Evolutionary conservation across 352 stramenopile genomes (phyloP).

Genomic region (Phytopythium chamaehyphon): DNA sequence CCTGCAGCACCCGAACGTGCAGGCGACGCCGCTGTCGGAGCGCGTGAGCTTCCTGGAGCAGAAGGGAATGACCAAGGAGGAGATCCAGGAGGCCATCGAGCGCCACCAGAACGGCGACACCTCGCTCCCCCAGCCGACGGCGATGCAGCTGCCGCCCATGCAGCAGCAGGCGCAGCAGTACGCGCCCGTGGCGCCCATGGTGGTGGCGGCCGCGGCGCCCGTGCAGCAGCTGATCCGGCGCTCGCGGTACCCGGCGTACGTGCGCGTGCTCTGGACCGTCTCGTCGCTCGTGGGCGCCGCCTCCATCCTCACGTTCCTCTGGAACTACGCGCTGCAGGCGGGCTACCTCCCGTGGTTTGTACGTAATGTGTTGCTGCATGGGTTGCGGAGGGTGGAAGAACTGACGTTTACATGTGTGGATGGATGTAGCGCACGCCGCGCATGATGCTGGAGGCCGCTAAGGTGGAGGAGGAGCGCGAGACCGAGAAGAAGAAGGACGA

Average conservation of each 20-base stretch:
- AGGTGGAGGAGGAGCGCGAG: constrained; percentile 50
- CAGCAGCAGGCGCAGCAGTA: constrained; percentile 4
- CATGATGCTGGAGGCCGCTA: constrained; percentile 33
- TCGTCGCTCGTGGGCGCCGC: constrained; percentile 67
- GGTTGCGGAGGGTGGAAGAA: not conserved
- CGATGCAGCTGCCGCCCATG: constrained; percentile 10
- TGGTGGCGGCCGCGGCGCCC: constrained; percentile 38
- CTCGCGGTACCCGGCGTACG: constrained; percentile 44
- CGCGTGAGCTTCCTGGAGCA: constrained; percentile 75
- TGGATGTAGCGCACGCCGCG: constrained; percentile 27
- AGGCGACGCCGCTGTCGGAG: constrained; percentile 76
- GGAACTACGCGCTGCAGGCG: constrained; percentile 70
- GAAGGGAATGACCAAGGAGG: constrained; percentile 78
- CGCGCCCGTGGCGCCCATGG: constrained; percentile 31
- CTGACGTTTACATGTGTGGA: too few relatives aligned
- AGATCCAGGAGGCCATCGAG: constrained; percentile 79
- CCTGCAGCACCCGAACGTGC: constrained; percentile 74
- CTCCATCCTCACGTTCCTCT: constrained; percentile 67
- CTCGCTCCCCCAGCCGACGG: too few relatives aligned
- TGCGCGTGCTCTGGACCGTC: constrained; percentile 62
- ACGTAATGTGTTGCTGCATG: constrained; percentile 11
- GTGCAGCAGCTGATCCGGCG: constrained; percentile 37
- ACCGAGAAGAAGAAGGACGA: constrained; percentile 49
- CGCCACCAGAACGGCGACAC: constrained; percentile 34
- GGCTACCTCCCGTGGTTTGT: constrained; percentile 69